These are phyloP conservation scores for Ustilago hordei DNA, from an alignment of 1,284 basidiomycete species.

Conservation along the genomic window DNA sequence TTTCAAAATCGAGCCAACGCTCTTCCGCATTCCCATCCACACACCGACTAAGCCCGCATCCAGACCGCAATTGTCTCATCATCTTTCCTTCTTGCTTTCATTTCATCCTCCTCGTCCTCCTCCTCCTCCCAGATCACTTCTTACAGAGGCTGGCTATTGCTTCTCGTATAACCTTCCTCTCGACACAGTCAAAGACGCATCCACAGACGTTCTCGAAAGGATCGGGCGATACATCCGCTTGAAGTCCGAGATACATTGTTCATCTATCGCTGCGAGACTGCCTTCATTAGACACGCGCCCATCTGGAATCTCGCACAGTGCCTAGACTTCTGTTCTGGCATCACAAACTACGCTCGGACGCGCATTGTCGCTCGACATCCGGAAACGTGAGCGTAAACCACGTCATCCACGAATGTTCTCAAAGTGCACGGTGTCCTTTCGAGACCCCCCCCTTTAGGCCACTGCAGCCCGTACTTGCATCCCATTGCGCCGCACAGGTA, in stretches of 20 bases:
- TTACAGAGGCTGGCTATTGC: not conserved
- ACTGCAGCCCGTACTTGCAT: not conserved
- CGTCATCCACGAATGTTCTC: not conserved
- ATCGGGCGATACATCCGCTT: no score
- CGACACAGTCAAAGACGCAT: no score
- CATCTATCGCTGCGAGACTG: not conserved
- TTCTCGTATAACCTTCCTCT: not conserved
- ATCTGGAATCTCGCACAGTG: not conserved
- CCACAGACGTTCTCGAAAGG: no score
- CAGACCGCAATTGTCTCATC: not conserved
- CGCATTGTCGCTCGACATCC: not conserved
- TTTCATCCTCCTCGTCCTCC: not conserved
- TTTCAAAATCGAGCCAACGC: not conserved
- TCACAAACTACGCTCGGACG: not conserved
- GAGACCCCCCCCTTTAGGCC: not conserved
- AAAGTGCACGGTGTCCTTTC: conserved; percentile 5
- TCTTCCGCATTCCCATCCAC: not conserved
- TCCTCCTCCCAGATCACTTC: not conserved
- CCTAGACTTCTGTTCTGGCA: not conserved
- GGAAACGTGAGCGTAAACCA: not conserved
- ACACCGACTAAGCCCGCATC: conserved; percentile 10
- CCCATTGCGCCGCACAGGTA: not conserved
- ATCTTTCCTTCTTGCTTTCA: not conserved
- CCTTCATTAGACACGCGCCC: not conserved
- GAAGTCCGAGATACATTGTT: not conserved